Evolutionary conservation across 345 rosid genomes (phyloP), one percentile per base, ranked within the genome.

Genomic region (Abelmoschus esculentus): DNA sequence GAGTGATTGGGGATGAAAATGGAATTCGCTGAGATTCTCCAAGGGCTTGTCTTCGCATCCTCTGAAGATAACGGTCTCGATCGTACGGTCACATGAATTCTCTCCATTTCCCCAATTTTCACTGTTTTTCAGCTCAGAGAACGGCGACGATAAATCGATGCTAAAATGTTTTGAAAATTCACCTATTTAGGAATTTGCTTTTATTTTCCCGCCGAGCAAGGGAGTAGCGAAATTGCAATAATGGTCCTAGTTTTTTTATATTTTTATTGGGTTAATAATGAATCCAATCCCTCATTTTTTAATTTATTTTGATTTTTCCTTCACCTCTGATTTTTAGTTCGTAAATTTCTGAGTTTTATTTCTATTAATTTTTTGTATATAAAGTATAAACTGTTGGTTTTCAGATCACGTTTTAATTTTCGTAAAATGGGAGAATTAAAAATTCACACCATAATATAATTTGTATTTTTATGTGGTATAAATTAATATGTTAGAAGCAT

Each of bases 81-180:
- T 72, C 97, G 72, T 28, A 93, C 93, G 6, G 95, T 78, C 3
- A 93, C 98, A 65, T 91, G 88, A 9, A 93, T 91, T 64, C 95
- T 83, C 82, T 93, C 97, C 98, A 93, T 93, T 65, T 64, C 9
- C 9, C 11, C 68, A 9, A 42, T 12, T 19, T 64, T 22, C 53
- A 64, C 15, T 8, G 47, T 64, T 42, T 36, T 54, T 19, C 58
- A 54, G 58, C 18, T 40, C 46, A 63, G 52, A 40, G 67, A 40
- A 32, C 44, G 17, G 12, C 8, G 66, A 34, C 4, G 49, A 36
- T 17, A 46, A 19, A 19, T 22, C 13, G 32, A n/a, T 42, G 34
- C 6, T 42, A 42, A 61, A 6, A 44, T 11, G 3, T 19, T 36
- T 64, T 22, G 53, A 64, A 64, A 42, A 42, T 11, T 42, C 19